Evolutionary conservation across 1,139 yeast species (phyloP).

Genomic region (Suhomyces bribrorum): DNA sequence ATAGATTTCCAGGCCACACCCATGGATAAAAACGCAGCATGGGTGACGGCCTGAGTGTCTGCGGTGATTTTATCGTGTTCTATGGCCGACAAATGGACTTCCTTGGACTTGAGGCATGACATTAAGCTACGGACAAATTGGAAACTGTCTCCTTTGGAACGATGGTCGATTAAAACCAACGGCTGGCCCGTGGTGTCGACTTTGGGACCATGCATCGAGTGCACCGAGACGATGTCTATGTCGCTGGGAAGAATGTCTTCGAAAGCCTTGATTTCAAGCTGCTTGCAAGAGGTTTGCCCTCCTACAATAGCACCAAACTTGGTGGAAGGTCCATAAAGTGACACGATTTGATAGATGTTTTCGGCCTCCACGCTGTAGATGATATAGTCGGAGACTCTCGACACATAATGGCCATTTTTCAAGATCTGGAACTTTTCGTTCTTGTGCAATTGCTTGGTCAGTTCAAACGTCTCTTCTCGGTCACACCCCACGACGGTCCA

Average conservation of each 20-base stretch:
- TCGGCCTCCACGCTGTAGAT: slow-evolving; percentile 93
- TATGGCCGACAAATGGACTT: slow-evolving; percentile 74
- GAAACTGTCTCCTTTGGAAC: slow-evolving; percentile 58
- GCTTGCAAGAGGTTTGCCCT: slow-evolving; percentile 97
- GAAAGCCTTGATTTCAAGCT: slow-evolving; percentile 85
- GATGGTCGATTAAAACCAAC: slow-evolving; percentile 76
- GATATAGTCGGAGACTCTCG: slow-evolving; percentile 76
- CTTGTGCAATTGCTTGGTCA: slow-evolving; percentile 42
- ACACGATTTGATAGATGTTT: slow-evolving; percentile 68
- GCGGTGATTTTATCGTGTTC: slow-evolving; percentile 96
- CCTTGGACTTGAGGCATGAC: slow-evolving; percentile 72
- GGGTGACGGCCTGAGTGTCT: slow-evolving; percentile 98
- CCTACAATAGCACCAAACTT: slow-evolving; percentile 90
- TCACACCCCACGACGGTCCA: slow-evolving; percentile 95
- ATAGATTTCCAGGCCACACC: slow-evolving; percentile 92
- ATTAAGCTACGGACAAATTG: slow-evolving; percentile 64
- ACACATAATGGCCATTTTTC: slow-evolving; percentile 77
- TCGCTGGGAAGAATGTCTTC: slow-evolving; percentile 74
- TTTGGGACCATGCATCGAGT: slow-evolving; percentile 92
- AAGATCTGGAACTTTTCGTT: slow-evolving; percentile 55
- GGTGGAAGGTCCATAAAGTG: slow-evolving; percentile 80
- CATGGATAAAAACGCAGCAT: slow-evolving; percentile 95
- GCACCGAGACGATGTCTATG: slow-evolving; percentile 80
- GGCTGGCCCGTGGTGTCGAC: slow-evolving; percentile 93
- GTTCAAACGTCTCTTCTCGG: slow-evolving; percentile 63